Percentiles rank a stretch among this genome's conserved stretches.
Evolutionary conservation across 257 asterid species (phyloP).

Genomic region (Euphrasia confusa): DNA sequence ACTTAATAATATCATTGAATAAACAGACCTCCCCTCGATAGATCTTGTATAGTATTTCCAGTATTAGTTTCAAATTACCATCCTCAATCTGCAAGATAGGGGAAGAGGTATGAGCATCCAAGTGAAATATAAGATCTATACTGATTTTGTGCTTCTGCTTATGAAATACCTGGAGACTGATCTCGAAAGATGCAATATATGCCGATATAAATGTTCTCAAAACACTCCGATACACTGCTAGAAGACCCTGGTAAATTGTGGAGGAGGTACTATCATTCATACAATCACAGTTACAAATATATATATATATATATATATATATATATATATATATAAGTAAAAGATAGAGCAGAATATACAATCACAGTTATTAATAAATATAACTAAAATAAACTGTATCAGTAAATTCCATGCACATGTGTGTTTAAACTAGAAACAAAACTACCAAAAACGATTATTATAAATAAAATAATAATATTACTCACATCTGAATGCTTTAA

Average conservation of each 20-base stretch:
- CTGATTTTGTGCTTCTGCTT: slow-evolving; percentile 13
- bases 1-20: slow-evolving; percentile 19
- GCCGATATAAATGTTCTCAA: slow-evolving; percentile 82
- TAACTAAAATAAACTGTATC: background rate
- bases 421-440: slow-evolving; percentile 14
- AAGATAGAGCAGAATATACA: slow-evolving; percentile 6
- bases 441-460: slow-evolving; percentile 11
- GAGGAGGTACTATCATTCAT: slow-evolving; percentile 5
- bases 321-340: background rate
- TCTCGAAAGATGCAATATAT: slow-evolving; percentile 85
- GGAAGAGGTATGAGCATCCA: slow-evolving; percentile 24
- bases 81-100: slow-evolving; percentile 62
- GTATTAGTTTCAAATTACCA: slow-evolving; percentile 56
- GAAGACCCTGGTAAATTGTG: slow-evolving; percentile 55
- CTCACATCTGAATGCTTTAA: slow-evolving; percentile 80
- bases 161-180: slow-evolving; percentile 71
- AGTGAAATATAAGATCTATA: slow-evolving; percentile 20
- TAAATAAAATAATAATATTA: slow-evolving; percentile 9
- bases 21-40: slow-evolving; percentile 87
- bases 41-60: slow-evolving; percentile 77
- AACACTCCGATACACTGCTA: slow-evolving; percentile 74
- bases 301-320: no score
- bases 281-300: background rate
- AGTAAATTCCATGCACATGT: background rate
- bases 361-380: slow-evolving; percentile 1